A percentile compares a stretch with the other conserved stretches of the same genome.
phyloP scores from a whole-genome alignment of 1,139 yeast species.

The Wickerhamomyces sp. region DNA sequence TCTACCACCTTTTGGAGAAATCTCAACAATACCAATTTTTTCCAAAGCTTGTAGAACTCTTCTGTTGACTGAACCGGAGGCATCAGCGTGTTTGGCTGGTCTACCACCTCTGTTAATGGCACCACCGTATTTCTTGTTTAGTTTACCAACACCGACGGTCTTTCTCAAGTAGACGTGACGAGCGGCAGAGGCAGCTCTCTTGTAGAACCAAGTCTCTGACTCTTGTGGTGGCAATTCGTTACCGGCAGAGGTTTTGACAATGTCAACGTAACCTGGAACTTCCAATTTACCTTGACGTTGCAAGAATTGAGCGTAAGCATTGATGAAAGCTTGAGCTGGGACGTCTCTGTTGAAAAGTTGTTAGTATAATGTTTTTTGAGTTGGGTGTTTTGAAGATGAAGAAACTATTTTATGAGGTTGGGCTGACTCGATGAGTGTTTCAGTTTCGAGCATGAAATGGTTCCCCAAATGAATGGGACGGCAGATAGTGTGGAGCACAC shows the following conservation, averaged over 20 bases:
- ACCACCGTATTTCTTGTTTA: constrained; percentile 99
- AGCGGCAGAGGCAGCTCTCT: constrained; percentile 99
- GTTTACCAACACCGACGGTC: constrained; percentile 98
- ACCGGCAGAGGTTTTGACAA: constrained; percentile 98
- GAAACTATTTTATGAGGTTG: background rate
- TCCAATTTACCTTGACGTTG: constrained; percentile 99
- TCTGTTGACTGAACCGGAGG: constrained; percentile 99
- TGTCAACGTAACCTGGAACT: constrained; percentile 99
- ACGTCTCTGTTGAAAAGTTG: constrained; percentile 69
- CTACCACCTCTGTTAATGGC: constrained; percentile 98
- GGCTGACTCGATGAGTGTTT: no score
- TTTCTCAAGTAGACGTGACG: constrained; percentile 99
- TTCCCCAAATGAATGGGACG: no score
- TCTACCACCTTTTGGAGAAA: constrained; percentile 99
- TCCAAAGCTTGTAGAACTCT: constrained; percentile 96
- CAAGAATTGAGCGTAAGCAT: constrained; percentile 99
- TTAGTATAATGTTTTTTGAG: constrained; percentile 16
- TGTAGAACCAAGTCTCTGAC: constrained; percentile 99
- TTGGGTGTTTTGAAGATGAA: background rate
- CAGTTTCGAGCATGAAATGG: no score
- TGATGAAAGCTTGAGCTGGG: constrained; percentile 99
- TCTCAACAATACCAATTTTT: constrained; percentile 96
- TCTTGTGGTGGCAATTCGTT: constrained; percentile 99
- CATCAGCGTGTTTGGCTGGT: constrained; percentile 98
- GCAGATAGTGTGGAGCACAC: no score